phyloP scores from a whole-genome alignment of 257 asterid genomes.

The Fraxinus cuspidata region DNA sequence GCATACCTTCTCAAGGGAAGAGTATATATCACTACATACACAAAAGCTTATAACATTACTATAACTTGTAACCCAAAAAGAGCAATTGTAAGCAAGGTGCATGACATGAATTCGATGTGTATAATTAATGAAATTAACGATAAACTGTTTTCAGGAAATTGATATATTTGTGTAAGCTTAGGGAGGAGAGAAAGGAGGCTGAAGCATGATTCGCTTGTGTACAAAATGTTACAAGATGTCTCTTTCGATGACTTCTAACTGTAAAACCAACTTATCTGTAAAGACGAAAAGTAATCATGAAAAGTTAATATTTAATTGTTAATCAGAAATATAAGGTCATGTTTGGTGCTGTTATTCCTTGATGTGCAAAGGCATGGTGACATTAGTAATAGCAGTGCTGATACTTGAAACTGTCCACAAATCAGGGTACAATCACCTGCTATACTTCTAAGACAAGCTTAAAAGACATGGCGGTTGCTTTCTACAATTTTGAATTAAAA shows the following conservation, averaged over 20 bases:
- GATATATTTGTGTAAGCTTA: not conserved
- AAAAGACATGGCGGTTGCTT: not conserved
- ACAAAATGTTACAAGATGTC: not conserved
- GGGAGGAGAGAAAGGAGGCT: not conserved
- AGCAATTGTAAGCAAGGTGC: not conserved
- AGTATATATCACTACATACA: constrained; percentile 58
- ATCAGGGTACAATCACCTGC: not conserved
- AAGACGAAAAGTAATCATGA: not conserved
- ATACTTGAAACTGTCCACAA: not conserved
- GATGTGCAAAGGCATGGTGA: not conserved
- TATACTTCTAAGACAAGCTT: not conserved
- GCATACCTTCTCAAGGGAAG: constrained; percentile 73
- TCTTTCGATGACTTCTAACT: not conserved
- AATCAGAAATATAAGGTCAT: not conserved
- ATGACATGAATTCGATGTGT: not conserved
- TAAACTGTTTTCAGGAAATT: constrained; percentile 7
- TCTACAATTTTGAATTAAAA: not conserved
- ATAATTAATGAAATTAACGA: not conserved
- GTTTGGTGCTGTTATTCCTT: not conserved
- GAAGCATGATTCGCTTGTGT: not conserved
- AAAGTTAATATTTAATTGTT: not conserved
- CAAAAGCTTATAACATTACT: constrained; percentile 24
- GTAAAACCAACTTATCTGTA: not conserved
- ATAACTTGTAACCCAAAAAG: constrained; percentile 18
- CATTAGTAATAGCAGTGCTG: not conserved